Base-by-base conservation (phyloP, 805 yeast genomes). In the Candida sonorensis region DNA sequence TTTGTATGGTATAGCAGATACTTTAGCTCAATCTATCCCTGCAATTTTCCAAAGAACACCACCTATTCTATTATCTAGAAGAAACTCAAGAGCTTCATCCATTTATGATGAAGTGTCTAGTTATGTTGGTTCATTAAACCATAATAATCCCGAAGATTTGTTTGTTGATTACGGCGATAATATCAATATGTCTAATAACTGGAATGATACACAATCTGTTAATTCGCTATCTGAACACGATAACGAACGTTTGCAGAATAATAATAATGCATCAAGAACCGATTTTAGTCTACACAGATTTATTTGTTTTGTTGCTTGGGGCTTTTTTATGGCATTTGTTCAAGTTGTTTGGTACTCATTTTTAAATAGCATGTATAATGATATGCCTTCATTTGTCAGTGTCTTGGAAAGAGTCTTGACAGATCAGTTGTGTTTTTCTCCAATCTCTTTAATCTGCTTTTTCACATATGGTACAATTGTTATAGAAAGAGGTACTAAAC, bases 331-430 rank as follows among this genome's bases (percentile, higher is more conserved):
- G 61, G 81, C 96, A 0, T 81, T 84, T 49, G 72, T 77, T 29
- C 97, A 87, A 57, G 81, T 82, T 32, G 79, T 78, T 30, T 90
- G 98, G 98, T 88, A 90, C 50, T 70, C 74, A 46, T 73, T 88
- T 37, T 66, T 90, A 38, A 88, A 90, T 50, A 62, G 66, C 29
- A 75, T 84, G 41, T 90, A 82, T 55, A 75, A 81, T 5, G 80
- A 77, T 36, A 87, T 83, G 54, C 90, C 92, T 12, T 75, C 83
- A n/a, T 69, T 84, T 38, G 80, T 88, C 2, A 84, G 87, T 34
- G 94, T 84, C 6, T 65, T 90, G 21, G 81, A 88, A 42, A 72
- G 96, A 35, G 97, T 86, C 0, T 60, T 90, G 34, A 81, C 94
- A 0, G 98, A 90, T 53, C 97, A 92, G 55, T 59, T 88, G 30